Evolutionary conservation across 2,329 filamentous ascomycete genomes (phyloP), one percentile per base, ranked within the genome.

Genomic region (Stagonosporopsis vannaccii): DNA sequence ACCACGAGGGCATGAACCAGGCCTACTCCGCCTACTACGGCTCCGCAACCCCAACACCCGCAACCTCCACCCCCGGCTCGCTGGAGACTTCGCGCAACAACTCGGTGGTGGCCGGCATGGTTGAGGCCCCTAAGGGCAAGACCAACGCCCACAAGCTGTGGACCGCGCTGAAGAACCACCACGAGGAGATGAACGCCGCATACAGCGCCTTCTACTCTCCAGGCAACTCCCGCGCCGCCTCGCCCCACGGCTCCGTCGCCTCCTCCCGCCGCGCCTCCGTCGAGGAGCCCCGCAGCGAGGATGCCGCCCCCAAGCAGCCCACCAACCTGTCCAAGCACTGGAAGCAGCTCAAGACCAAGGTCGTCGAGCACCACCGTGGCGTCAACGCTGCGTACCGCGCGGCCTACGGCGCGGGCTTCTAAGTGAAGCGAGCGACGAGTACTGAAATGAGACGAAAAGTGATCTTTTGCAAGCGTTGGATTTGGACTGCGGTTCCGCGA

Each of bases 161-260:
- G 67, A 62, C 66, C 12, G 63, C 66, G n/a, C 45, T 74, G 51
- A 71, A 72, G 60, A 53, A 67, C 56, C 70, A 73, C 60, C 70
- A 71, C 58, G 59, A 66, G 17, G 65, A 65, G 17, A 68, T 73
- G 56, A 73, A 72, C 58, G 62, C 60, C 1, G 69, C 69, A 4
- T 72, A 69, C 55, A 43, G 58, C 19, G 58, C 63, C 47, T 71
- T 63, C 63, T 73, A 74, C 63, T 59, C 61, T 19, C 60, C 62
- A 1, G 59, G 59, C 28, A 26, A 40, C 22, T 55, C 50, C 5
- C 48, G 44, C 41, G 32, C 43, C 23, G 22, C 20, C 33, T 58
- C 59, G 19, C 50, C 59, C 15, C 44, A 57, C 33, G 45, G 32
- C 35, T 60, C 60, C 20, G 60, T 56, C 3, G 48, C 46, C 3